Evolutionary conservation across 1,284 basidiomycete genomes (phyloP).

Genomic region (Ustilago crameri): DNA sequence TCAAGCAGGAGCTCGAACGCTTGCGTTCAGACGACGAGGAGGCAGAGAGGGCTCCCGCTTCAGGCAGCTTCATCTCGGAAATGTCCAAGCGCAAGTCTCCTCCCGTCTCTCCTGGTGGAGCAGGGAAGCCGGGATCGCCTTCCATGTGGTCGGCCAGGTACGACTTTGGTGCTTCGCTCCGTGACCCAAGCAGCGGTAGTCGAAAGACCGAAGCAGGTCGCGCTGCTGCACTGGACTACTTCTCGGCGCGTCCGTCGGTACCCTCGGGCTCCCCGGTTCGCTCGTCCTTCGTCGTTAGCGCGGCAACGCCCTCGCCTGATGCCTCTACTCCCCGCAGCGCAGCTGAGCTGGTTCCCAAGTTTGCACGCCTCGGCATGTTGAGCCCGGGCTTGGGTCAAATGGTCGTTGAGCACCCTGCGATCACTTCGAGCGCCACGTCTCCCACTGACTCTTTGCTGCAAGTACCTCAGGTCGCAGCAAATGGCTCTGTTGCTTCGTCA

Average conservation of each 20-base stretch:
- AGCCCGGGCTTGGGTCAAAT: conserved; percentile 54
- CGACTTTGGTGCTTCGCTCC: conserved; percentile 72
- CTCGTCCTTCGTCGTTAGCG: conserved; percentile 39
- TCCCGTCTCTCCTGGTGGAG: conserved; percentile 60
- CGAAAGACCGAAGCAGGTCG: conserved; percentile 54
- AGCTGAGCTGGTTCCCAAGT: conserved; percentile 42
- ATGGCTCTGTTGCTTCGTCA: conserved; percentile 3
- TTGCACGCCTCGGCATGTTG: conserved; percentile 58
- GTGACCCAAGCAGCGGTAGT: conserved; percentile 66
- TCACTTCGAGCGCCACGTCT: conserved; percentile 34
- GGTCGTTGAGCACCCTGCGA: conserved; percentile 51
- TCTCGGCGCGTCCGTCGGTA: conserved; percentile 51
- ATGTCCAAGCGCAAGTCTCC: conserved; percentile 54
- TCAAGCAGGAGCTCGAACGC: conserved; percentile 71
- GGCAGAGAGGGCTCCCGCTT: conserved; percentile 51
- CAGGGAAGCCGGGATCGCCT: conserved; percentile 62
- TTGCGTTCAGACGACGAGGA: conserved; percentile 71
- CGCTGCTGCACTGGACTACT: conserved; percentile 63
- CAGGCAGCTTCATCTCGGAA: conserved; percentile 36
- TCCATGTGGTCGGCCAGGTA: conserved; percentile 68
- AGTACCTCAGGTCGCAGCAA: conserved; percentile 27
- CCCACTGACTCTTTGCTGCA: conserved; percentile 35
- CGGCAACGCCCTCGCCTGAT: conserved; percentile 50
- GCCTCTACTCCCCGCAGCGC: conserved; percentile 41
- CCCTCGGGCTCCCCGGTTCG: conserved; percentile 18